A percentile compares a stretch with the other conserved stretches of the same genome.
Conservation (phyloP, 2,329 filamentous ascomycete genomes). For the Orbilia ellipsospora region DNA sequence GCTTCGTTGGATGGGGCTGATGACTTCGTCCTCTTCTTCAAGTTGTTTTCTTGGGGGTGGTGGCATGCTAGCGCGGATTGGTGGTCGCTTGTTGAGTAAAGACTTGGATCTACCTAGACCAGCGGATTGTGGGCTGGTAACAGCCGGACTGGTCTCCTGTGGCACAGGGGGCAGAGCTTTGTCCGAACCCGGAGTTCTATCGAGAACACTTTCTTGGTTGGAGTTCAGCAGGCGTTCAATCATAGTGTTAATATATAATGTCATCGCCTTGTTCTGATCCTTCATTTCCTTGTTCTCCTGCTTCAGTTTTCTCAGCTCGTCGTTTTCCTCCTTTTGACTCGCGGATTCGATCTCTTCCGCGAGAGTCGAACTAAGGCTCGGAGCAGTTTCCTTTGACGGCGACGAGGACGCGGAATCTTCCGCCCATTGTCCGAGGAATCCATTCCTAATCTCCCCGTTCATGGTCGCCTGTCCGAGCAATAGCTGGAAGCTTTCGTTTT, state of each 20-base stretch:
- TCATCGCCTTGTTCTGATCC: constrained; percentile 96
- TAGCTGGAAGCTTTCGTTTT: constrained; percentile 97
- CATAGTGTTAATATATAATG: constrained; percentile 98
- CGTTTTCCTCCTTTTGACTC: constrained; percentile 67
- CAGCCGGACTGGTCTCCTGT: constrained; percentile 67
- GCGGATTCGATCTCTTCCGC: constrained; percentile 83
- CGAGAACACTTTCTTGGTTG: constrained; percentile 92
- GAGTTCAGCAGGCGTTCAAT: constrained; percentile 94
- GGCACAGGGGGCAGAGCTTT: constrained; percentile 88
- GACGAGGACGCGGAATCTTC: constrained; percentile 59
- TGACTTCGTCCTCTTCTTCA: constrained; percentile 32
- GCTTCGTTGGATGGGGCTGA: constrained; percentile 46
- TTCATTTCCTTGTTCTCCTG: constrained; percentile 80
- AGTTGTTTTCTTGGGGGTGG: constrained; percentile 31
- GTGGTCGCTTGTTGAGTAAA: constrained; percentile 52
- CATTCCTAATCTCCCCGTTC: constrained; percentile 88
- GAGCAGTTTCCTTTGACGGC: constrained; percentile 58
- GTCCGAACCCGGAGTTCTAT: constrained; percentile 73
- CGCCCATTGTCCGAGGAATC: constrained; percentile 74
- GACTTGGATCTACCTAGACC: constrained; percentile 59
- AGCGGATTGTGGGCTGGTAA: constrained; percentile 61
- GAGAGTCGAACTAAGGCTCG: constrained; percentile 71
- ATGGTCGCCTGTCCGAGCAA: constrained; percentile 94
- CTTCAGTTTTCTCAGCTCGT: constrained; percentile 76
- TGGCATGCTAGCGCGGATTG: constrained; percentile 51